Evolutionary conservation across 352 stramenopile genomes (phyloP), one percentile per base, ranked within the genome.

Genomic region (Globisporangium mamillatum): DNA sequence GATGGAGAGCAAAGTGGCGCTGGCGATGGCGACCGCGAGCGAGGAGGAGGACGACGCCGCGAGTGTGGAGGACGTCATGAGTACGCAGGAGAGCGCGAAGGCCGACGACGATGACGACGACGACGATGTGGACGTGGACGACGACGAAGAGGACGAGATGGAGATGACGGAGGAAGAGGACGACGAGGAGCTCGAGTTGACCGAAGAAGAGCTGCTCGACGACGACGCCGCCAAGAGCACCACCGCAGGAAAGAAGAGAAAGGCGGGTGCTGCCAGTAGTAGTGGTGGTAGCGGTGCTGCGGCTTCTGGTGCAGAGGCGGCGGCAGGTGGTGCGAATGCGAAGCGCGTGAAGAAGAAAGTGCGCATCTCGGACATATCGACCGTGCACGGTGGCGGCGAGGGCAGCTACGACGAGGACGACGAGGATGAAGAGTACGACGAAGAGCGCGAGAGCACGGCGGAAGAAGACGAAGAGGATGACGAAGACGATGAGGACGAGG

Each of bases 131-230:
- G 81, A 88, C 20, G 78, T 81, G 27, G 75, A 78, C 1, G 77
- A 79, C 16, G 64, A 57, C 10, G 76, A 86, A 16, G 60, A 66
- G 14, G 65, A 70, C 1, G 65, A 61, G 29, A 38, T 50, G 20
- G 63, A 63, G 25, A 69, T 70, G 54, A 86, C 75, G n/a, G 81
- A 84, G 38, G 81, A 90, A 36, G 82, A 90, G 12, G 83, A 88
- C 36, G 68, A 77, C 44, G 67, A 70, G 22, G 64, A 64, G 27
- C 54, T 50, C 41, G 64, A 76, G 22, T 56, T 68, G 25, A 61
- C 57, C 9, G 65, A 78, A 22, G 66, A 75, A 32, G 68, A 69
- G 22, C 41, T 72, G 20, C 53, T 72, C 6, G 38, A 61, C 18
- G 67, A 72, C 25, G 69, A 74, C 44, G 50, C 58, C 38, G 54